phyloP scores from a whole-genome alignment of 306 rosid genomes.

The Cajanus cajan region DNA sequence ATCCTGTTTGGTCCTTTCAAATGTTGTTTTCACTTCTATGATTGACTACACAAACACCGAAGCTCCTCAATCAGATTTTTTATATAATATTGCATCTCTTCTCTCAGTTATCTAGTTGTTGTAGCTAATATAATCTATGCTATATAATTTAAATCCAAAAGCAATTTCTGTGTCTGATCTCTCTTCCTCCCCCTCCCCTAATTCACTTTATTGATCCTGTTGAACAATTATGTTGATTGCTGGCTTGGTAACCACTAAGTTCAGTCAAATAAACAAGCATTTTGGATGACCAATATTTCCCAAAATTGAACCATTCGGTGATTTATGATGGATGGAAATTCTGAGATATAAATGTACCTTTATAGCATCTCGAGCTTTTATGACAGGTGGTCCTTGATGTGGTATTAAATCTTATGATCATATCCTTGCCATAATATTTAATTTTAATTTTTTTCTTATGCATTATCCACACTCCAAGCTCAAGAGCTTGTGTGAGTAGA shows the following conservation, averaged over 20 bases:
- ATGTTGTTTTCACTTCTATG: background rate
- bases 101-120: background rate
- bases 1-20: background rate
- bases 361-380: background rate
- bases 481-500: background rate
- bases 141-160: background rate
- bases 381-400: background rate
- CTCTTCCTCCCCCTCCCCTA: background rate
- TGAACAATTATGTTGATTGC: background rate
- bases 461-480: background rate
- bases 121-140: background rate
- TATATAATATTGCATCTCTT: background rate
- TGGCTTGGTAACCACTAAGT: background rate
- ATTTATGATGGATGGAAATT: constrained; percentile 12
- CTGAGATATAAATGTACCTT: background rate
- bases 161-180: background rate
- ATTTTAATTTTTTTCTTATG: background rate
- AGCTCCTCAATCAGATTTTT: background rate
- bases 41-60: background rate
- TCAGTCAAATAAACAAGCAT: background rate
- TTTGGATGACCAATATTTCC: background rate
- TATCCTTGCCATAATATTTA: background rate
- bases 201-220: background rate
- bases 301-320: background rate
- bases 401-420: background rate